These are phyloP conservation scores for Nitzschia sp. DNA, from an alignment of 108 stramenopile genomes.

Conservation along the genomic window DNA sequence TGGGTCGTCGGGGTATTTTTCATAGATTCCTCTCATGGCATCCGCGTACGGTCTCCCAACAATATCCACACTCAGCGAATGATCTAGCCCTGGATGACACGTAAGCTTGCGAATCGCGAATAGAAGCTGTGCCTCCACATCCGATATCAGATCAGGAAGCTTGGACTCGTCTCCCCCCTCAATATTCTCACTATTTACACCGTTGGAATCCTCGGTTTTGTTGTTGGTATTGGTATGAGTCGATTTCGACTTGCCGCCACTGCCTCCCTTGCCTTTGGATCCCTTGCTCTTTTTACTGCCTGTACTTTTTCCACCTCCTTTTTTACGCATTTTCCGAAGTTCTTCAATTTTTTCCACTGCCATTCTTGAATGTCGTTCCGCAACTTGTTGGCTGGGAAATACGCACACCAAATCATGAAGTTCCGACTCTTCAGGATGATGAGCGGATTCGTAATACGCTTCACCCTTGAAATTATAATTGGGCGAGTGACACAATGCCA, in stretches of 20 bases:
- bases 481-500: conserved; percentile 81
- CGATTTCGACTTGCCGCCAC: conserved; percentile 8
- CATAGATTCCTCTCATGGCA: conserved; percentile 62
- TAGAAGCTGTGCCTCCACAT: conserved; percentile 64
- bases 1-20: conserved; percentile 65
- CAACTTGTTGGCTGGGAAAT: conserved; percentile 82
- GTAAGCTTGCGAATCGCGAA: conserved; percentile 72
- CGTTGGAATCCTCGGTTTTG: not conserved
- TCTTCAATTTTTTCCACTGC: conserved; percentile 73
- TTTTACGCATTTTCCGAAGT: conserved; percentile 44
- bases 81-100: conserved; percentile 68
- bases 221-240: not conserved
- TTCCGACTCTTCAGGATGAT: conserved; percentile 59
- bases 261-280: conserved; percentile 13
- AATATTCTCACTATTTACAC: not conserved
- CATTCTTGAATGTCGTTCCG: conserved; percentile 65
- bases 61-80: conserved; percentile 45
- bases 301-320: conserved; percentile 28
- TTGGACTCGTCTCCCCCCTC: not conserved
- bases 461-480: conserved; percentile 90
- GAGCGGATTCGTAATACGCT: conserved; percentile 80
- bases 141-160: conserved; percentile 46
- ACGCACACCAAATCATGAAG: conserved; percentile 49
- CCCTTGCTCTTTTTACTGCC: conserved; percentile 8
- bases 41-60: conserved; percentile 80